Evolutionary conservation across 371 early-diverging fungal genomes (phyloP).

Genomic region (Mortierella sp.): DNA sequence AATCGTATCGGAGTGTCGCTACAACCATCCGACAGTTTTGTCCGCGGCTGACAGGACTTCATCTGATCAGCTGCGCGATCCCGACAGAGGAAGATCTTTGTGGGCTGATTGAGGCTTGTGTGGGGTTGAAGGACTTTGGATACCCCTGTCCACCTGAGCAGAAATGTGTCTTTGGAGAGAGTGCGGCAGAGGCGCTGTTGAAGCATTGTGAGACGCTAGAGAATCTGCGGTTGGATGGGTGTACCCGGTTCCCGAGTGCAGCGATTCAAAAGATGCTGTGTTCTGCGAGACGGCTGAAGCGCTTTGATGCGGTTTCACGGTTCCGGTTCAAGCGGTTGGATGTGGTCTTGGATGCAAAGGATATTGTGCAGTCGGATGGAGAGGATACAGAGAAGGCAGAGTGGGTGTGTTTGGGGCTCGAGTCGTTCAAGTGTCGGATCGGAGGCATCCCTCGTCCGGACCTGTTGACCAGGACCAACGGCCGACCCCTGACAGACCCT

Average conservation of each 20-base stretch:
- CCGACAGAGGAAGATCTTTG: neutral
- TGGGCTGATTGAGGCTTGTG: neutral
- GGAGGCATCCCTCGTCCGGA: slow-evolving; percentile 1
- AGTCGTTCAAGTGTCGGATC: slow-evolving; percentile 1
- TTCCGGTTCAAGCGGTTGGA: neutral
- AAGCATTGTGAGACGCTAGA: neutral
- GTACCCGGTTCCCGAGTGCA: neutral
- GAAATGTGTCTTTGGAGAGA: neutral
- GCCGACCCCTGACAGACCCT: neutral
- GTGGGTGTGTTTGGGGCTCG: neutral
- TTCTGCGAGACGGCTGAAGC: neutral
- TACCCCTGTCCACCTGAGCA: neutral
- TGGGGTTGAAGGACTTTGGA: neutral
- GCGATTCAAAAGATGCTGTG: neutral
- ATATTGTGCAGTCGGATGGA: neutral
- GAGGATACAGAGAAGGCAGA: neutral
- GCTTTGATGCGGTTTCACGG: neutral
- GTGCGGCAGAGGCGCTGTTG: neutral
- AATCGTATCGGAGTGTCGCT: neutral
- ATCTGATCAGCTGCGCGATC: neutral
- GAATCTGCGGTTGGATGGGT: slow-evolving; percentile 9
- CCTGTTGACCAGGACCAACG: neutral
- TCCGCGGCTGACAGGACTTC: neutral
- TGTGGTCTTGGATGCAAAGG: neutral
- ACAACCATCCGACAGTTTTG: neutral